Conservation (phyloP, 139 green algal genomes). For the Chlorella sp. region DNA sequence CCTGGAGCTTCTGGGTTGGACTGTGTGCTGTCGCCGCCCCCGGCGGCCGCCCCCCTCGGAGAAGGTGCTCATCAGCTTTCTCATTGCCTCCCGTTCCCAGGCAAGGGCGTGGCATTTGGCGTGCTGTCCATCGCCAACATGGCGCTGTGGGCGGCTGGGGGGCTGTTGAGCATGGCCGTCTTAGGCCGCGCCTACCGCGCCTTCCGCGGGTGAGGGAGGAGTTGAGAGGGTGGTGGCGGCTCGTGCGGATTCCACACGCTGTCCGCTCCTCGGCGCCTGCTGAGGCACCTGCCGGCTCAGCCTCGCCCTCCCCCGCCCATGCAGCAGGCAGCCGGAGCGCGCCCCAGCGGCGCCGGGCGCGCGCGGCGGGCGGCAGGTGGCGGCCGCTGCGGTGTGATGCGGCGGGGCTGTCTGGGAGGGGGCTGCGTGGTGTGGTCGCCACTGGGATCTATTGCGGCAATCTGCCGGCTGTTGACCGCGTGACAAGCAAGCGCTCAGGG, state of each 20-base stretch:
- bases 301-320: not conserved
- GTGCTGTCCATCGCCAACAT: not conserved
- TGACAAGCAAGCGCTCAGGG: too few species aligned
- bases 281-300: not conserved
- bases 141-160: not conserved
- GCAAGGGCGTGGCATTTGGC: not conserved
- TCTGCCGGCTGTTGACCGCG: too few species aligned
- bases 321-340: not conserved
- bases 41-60: not conserved
- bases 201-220: not conserved
- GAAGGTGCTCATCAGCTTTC: not conserved
- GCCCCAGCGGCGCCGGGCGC: too few species aligned
- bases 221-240: not conserved
- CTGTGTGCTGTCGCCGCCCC: not conserved
- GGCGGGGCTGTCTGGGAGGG: too few species aligned
- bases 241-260: not conserved
- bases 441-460: too few species aligned
- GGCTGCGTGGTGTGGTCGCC: too few species aligned
- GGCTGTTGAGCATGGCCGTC: not conserved
- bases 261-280: not conserved
- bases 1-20: not conserved
- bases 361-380: too few species aligned
- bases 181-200: not conserved
- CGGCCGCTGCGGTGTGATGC: too few species aligned
- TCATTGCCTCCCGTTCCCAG: too few species aligned